phyloP scores from a whole-genome alignment of 164 flowering plant genomes.

The Magnolia kwangsiensis region DNA sequence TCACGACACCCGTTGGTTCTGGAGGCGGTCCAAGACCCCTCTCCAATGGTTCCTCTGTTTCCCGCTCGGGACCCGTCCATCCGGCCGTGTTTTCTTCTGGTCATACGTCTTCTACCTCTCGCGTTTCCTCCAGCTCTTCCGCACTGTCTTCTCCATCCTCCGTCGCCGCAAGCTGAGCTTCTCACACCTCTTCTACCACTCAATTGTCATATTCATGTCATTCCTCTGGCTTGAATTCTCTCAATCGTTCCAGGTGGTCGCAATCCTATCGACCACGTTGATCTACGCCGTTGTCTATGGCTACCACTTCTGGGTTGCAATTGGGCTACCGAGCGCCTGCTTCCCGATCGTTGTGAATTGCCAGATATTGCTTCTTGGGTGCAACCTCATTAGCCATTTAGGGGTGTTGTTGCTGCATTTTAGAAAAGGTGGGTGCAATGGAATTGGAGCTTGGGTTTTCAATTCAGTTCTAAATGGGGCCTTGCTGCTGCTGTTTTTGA shows the following conservation, averaged over 20 bases:
- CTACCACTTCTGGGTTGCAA: constrained; percentile 69
- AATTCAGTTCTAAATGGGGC: constrained; percentile 55
- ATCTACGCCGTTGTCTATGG: constrained; percentile 64
- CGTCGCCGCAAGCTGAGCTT: constrained; percentile 39
- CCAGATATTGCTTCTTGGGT: constrained; percentile 51
- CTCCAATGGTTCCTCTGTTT: constrained; percentile 87
- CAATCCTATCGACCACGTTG: constrained; percentile 50
- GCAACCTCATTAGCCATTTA: constrained; percentile 58
- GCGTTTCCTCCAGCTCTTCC: constrained; percentile 57
- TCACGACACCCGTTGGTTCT: constrained; percentile 80
- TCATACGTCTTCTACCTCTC: constrained; percentile 72
- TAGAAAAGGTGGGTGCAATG: constrained; percentile 78
- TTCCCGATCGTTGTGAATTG: constrained; percentile 60
- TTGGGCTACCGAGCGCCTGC: constrained; percentile 57
- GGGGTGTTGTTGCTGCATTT: constrained; percentile 70
- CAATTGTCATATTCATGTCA: constrained; percentile 48
- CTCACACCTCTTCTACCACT: constrained; percentile 55
- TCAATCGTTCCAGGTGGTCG: constrained; percentile 82
- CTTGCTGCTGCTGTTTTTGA: constrained; percentile 33
- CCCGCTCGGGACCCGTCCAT: constrained; percentile 80
- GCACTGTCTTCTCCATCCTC: constrained; percentile 51
- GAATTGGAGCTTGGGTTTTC: constrained; percentile 77
- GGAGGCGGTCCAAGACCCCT: constrained; percentile 61
- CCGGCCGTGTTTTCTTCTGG: constrained; percentile 94
- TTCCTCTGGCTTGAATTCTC: constrained; percentile 92